phyloP scores from a whole-genome alignment of 768 basidiomycete species.

The Candolleomyces aberdarensis region DNA sequence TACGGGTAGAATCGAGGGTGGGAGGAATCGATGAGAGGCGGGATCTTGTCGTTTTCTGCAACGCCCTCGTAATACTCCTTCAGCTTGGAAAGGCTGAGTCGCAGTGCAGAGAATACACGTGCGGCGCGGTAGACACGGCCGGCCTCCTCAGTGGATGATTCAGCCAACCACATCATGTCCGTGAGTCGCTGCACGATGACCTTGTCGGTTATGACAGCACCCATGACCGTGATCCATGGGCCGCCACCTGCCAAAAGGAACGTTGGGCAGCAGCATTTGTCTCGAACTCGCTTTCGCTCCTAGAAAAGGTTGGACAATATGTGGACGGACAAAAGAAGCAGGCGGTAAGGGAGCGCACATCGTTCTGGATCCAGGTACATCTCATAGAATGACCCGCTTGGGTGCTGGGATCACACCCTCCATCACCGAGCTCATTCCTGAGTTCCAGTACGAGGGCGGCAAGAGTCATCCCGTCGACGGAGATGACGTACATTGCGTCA shows the following conservation, averaged over 20 bases:
- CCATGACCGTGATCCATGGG: conserved; percentile 30
- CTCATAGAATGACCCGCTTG: conserved; percentile 26
- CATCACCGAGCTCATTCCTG: conserved; percentile 24
- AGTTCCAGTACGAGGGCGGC: conserved; percentile 16
- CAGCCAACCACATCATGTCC: conserved; percentile 28
- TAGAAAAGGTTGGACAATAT: not conserved
- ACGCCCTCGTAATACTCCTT: not conserved
- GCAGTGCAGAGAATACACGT: not conserved
- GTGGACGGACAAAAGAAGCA: not conserved
- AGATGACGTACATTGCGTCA: not conserved
- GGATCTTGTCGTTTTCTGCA: not conserved
- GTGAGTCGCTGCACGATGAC: conserved; percentile 31
- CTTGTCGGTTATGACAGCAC: conserved; percentile 23
- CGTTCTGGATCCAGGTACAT: conserved; percentile 8
- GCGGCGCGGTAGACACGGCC: conserved; percentile 15
- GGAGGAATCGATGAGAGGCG: not conserved
- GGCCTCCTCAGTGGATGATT: not conserved
- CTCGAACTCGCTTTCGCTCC: conserved; percentile 7
- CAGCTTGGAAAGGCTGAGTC: not conserved
- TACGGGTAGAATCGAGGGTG: not conserved
- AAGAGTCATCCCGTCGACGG: not conserved
- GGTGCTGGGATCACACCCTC: conserved; percentile 23
- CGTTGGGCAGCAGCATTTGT: conserved; percentile 24
- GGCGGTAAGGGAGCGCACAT: conserved; percentile 1
- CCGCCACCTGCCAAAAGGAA: conserved; percentile 31